Conservation (phyloP, 805 yeast species). For the Lachancea fermentati region DNA sequence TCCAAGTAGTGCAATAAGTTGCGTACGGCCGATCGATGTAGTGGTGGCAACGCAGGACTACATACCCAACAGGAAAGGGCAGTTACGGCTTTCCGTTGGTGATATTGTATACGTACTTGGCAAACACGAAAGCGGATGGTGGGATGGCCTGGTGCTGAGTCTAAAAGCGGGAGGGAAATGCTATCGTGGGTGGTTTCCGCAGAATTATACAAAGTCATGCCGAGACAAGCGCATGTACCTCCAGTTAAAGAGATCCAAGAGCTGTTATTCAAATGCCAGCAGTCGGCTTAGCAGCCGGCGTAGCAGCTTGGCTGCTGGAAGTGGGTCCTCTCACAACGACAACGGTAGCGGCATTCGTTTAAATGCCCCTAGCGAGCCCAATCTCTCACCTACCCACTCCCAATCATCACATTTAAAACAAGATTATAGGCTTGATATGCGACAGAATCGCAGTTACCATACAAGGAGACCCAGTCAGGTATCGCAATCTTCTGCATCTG, state of each 20-base stretch:
- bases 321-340: background rate
- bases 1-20: background rate
- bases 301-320: slow-evolving; percentile 2
- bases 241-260: background rate
- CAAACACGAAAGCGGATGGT: slow-evolving; percentile 69
- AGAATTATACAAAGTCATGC: slow-evolving; percentile 45
- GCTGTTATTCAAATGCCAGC: background rate
- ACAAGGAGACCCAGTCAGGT: slow-evolving; percentile 6
- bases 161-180: slow-evolving; percentile 37
- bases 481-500: background rate
- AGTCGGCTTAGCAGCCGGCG: slow-evolving; percentile 5
- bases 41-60: slow-evolving; percentile 21
- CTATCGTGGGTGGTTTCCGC: slow-evolving; percentile 78
- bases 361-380: slow-evolving; percentile 3
- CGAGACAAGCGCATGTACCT: slow-evolving; percentile 2
- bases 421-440: slow-evolving; percentile 10
- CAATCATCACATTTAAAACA: slow-evolving; percentile 13
- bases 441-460: slow-evolving; percentile 2
- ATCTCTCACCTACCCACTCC: slow-evolving; percentile 5
- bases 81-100: slow-evolving; percentile 35
- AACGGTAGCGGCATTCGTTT: background rate
- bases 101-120: slow-evolving; percentile 66
- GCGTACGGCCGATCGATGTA: slow-evolving; percentile 11
- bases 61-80: slow-evolving; percentile 10
- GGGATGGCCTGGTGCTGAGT: slow-evolving; percentile 62